A percentile compares a stretch with the other conserved stretches of the same genome.
phyloP scores from a whole-genome alignment of 2,329 filamentous ascomycete species.

The Beauveria caledonica region DNA sequence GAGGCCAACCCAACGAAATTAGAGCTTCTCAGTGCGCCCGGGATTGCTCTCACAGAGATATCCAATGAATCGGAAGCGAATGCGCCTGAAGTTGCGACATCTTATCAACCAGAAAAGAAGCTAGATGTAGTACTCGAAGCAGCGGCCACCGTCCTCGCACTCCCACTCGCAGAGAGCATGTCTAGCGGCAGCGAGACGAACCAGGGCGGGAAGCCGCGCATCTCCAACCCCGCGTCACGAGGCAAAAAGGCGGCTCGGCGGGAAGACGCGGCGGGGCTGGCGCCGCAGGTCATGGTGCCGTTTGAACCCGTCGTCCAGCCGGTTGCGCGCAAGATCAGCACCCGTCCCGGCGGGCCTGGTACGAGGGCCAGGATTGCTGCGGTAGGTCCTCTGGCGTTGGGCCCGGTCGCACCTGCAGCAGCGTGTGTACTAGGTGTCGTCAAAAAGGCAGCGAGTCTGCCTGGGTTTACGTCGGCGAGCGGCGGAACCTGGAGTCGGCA shows the following conservation, averaged over 20 bases:
- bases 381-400: not conserved
- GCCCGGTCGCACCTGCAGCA: not conserved
- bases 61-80: not conserved
- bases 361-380: not conserved
- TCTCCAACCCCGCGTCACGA: constrained; percentile 42
- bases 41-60: not conserved
- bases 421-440: not conserved
- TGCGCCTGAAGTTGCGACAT: not conserved
- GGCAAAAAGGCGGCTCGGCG: constrained; percentile 45
- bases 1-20: not conserved
- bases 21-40: not conserved
- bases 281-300: constrained; percentile 35
- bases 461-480: constrained; percentile 41
- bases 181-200: not conserved
- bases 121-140: not conserved
- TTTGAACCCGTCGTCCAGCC: constrained; percentile 20
- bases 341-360: not conserved
- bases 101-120: not conserved
- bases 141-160: not conserved
- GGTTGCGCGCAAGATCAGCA: not conserved
- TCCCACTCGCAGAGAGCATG: not conserved
- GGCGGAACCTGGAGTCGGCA: constrained; percentile 62
- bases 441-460: constrained; percentile 17
- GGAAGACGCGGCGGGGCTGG: constrained; percentile 41
- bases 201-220: constrained; percentile 14